phyloP scores from a whole-genome alignment of 2,329 filamentous ascomycete genomes.

The Talaromyces sp. region DNA sequence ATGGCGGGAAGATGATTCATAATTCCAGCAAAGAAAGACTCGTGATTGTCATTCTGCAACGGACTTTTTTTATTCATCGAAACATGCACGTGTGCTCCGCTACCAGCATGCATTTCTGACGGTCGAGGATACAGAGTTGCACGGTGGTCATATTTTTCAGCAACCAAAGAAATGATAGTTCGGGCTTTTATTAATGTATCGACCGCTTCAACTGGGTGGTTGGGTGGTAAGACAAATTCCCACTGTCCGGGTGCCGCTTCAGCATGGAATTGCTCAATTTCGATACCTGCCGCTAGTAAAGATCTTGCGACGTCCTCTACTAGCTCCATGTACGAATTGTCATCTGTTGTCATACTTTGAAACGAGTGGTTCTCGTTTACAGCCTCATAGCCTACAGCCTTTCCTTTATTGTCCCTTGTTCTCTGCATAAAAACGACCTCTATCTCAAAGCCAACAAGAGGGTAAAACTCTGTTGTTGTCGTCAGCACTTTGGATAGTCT shows the following conservation, averaged over 20 bases:
- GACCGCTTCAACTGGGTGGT: slow-evolving; percentile 17
- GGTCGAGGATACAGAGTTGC: slow-evolving; percentile 21
- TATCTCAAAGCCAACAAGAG: slow-evolving; percentile 5
- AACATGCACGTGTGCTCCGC: slow-evolving; percentile 21
- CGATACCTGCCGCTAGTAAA: slow-evolving; percentile 14
- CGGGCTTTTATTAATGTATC: slow-evolving; percentile 21
- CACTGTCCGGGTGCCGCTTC: slow-evolving; percentile 23
- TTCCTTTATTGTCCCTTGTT: not conserved
- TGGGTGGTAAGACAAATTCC: slow-evolving; percentile 22
- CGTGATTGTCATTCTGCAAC: not conserved
- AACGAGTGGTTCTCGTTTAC: slow-evolving; percentile 5
- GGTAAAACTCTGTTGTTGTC: not conserved
- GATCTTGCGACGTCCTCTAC: slow-evolving; percentile 14
- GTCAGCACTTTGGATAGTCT: not conserved
- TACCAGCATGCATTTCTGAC: slow-evolving; percentile 13
- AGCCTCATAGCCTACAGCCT: not conserved
- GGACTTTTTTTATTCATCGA: slow-evolving; percentile 13
- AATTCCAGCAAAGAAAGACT: slow-evolving; percentile 20
- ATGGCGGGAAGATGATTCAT: slow-evolving; percentile 18
- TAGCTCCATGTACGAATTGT: not conserved
- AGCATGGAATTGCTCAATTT: slow-evolving; percentile 21
- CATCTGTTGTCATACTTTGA: slow-evolving; percentile 3
- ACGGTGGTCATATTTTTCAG: slow-evolving; percentile 12
- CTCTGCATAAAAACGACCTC: slow-evolving; percentile 8
- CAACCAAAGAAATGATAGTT: slow-evolving; percentile 15